Evolutionary conservation across 2,329 filamentous ascomycete genomes (phyloP).

Genomic region (Fusarium anthophilum): DNA sequence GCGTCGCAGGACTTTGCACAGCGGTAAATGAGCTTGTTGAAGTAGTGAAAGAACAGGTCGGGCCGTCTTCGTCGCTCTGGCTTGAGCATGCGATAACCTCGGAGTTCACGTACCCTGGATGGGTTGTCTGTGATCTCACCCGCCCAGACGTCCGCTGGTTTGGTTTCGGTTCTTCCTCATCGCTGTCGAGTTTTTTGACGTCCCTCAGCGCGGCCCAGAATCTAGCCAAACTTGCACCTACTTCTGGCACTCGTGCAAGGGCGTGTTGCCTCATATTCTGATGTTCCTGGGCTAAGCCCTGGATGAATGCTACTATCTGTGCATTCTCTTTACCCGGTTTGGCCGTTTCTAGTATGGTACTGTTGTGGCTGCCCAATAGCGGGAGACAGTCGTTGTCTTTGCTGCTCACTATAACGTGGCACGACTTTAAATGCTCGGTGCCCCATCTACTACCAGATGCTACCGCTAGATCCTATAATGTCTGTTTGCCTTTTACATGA

Average conservation of each 20-base stretch:
- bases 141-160: not conserved
- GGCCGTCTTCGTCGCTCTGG: not conserved
- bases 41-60: not conserved
- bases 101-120: not conserved
- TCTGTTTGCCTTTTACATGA: accelerated
- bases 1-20: not conserved
- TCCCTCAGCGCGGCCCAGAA: not conserved
- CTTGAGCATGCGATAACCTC: not conserved
- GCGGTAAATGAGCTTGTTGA: not conserved
- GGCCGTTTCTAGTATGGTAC: not conserved
- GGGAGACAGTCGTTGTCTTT: accelerated
- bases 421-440: not conserved
- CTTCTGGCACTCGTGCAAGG: not conserved
- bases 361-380: not conserved
- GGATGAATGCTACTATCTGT: not conserved
- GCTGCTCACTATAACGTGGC: not conserved
- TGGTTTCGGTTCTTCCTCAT: not conserved
- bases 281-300: accelerated
- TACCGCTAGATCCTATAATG: not conserved
- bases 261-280: not conserved
- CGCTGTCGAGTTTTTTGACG: not conserved
- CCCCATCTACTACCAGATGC: not conserved
- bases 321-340: not conserved
- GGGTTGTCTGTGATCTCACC: not conserved
- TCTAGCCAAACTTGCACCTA: not conserved